phyloP scores from a whole-genome alignment of 208 protist species.

The Leishmania tropica region DNA sequence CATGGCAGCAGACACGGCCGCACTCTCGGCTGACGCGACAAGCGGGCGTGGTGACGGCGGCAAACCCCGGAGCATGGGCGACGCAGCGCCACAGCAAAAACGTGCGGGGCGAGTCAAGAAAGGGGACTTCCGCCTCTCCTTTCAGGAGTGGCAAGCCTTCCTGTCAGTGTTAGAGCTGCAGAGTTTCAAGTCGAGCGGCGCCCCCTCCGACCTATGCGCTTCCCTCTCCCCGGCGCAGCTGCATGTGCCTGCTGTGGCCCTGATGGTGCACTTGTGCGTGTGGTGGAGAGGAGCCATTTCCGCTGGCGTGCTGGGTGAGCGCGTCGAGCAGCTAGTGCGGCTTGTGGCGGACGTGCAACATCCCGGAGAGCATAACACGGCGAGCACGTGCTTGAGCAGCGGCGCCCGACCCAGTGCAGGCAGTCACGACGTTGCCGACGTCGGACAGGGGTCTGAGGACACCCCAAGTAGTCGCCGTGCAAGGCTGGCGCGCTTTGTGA shows the following conservation, averaged over 20 bases:
- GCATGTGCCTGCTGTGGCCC: slow-evolving; percentile 52
- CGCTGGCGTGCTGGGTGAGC: slow-evolving; percentile 24
- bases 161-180: slow-evolving; percentile 46
- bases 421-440: background rate
- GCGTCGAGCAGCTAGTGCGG: slow-evolving; percentile 33
- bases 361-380: background rate
- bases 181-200: slow-evolving; percentile 15
- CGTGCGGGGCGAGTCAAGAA: slow-evolving; percentile 4
- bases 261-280: slow-evolving; percentile 66
- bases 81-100: slow-evolving; percentile 7
- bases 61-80: background rate
- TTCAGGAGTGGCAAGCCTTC: slow-evolving; percentile 78
- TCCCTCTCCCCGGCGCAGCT: slow-evolving; percentile 28
- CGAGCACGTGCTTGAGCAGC: background rate
- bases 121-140: slow-evolving; percentile 53
- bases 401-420: background rate
- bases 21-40: background rate
- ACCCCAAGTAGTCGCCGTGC: slow-evolving; percentile 9
- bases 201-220: slow-evolving; percentile 49
- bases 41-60: background rate
- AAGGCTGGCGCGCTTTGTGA: slow-evolving; percentile 22
- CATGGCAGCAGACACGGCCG: slow-evolving; percentile 38
- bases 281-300: slow-evolving; percentile 55
- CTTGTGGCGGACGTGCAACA: slow-evolving; percentile 11
- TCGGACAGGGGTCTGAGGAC: background rate